phyloP scores from a whole-genome alignment of 2,329 filamentous ascomycete genomes.

The Fusarium oligoseptatum region DNA sequence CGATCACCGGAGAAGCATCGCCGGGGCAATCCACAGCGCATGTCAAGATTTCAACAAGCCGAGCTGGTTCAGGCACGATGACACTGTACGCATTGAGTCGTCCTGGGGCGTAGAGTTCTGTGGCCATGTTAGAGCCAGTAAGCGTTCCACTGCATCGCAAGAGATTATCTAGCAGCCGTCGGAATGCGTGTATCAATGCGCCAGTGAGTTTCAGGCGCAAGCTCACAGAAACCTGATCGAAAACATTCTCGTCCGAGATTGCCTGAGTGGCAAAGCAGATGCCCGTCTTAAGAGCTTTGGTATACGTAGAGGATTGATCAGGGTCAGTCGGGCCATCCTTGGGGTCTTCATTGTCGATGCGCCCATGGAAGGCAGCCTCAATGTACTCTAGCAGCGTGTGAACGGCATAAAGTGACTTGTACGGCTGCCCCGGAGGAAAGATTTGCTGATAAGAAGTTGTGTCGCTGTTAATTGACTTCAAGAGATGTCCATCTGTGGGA shows the following conservation, averaged over 20 bases:
- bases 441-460: constrained; percentile 69
- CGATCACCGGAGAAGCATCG: constrained; percentile 46
- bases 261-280: constrained; percentile 70
- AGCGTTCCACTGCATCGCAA: background rate
- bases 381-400: constrained; percentile 76
- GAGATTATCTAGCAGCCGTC: constrained; percentile 47
- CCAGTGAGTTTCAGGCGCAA: constrained; percentile 48
- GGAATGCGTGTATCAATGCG: constrained; percentile 47
- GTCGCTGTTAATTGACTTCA: constrained; percentile 69
- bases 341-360: constrained; percentile 7
- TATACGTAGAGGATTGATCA: constrained; percentile 43
- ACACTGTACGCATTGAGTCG: constrained; percentile 18
- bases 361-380: constrained; percentile 54
- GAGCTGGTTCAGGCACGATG: constrained; percentile 33
- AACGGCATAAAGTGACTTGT: constrained; percentile 80
- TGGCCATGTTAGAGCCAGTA: constrained; percentile 15
- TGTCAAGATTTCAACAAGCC: constrained; percentile 47
- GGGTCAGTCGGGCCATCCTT: constrained; percentile 12
- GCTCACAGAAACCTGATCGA: constrained; percentile 51
- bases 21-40: constrained; percentile 37
- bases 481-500: constrained; percentile 74
- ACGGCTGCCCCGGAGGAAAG: constrained; percentile 78
- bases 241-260: constrained; percentile 69
- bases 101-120: constrained; percentile 32
- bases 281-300: constrained; percentile 57